Conservation (phyloP, 2,329 filamentous ascomycete genomes). For the Xylaria sp. region DNA sequence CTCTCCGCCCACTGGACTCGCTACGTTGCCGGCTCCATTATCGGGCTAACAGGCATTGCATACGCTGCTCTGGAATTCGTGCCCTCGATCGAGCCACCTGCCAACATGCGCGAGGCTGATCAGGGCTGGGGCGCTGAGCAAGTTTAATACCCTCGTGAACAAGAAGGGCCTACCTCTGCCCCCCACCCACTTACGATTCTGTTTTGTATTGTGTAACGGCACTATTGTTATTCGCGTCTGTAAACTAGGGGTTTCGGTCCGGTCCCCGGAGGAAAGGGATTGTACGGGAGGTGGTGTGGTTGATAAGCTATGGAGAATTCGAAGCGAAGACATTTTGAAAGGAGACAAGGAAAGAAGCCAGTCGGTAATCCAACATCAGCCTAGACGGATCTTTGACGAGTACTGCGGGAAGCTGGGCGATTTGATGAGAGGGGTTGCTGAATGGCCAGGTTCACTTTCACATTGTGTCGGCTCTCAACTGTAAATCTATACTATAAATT, state of each 20-base stretch:
- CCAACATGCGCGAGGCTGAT: slow-evolving; percentile 84
- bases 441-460: background rate
- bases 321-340: slow-evolving; percentile 3
- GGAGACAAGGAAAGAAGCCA: background rate
- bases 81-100: slow-evolving; percentile 81
- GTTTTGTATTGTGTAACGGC: slow-evolving; percentile 28
- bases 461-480: background rate
- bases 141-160: slow-evolving; percentile 55
- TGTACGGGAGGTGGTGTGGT: background rate
- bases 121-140: slow-evolving; percentile 81
- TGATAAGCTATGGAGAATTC: background rate
- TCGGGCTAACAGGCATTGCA: slow-evolving; percentile 80
- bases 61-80: slow-evolving; percentile 83
- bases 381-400: background rate
- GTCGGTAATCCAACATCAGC: background rate
- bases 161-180: background rate
- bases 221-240: slow-evolving; percentile 1
- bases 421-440: background rate
- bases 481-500: slow-evolving; percentile 7
- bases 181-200: slow-evolving; percentile 12
- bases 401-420: background rate
- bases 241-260: slow-evolving; percentile 7
- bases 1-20: slow-evolving; percentile 74
- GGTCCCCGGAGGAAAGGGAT: background rate
- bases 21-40: slow-evolving; percentile 79